These are phyloP conservation scores for Phaffomyces opuntiae DNA, from an alignment of 805 yeast genomes.

Conservation along the genomic window DNA sequence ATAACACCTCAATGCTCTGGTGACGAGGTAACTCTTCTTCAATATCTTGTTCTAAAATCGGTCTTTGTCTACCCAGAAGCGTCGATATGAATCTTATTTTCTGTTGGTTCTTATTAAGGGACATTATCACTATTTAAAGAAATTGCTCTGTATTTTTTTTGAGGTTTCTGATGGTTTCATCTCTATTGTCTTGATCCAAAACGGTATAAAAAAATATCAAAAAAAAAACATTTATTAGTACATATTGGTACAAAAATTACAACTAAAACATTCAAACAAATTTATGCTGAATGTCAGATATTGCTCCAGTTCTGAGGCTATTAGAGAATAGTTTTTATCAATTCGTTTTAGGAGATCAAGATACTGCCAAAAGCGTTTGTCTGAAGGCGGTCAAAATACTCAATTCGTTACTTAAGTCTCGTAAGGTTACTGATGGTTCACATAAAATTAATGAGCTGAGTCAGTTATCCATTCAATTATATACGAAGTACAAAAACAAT, in stretches of 20 bases:
- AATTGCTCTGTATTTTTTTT: not conserved
- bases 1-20: conserved; percentile 10
- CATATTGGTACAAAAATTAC: not conserved
- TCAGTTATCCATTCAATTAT: conserved; percentile 3
- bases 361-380: not conserved
- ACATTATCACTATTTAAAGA: not conserved
- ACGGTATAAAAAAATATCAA: not conserved
- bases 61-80: conserved; percentile 11
- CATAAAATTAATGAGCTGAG: conserved; percentile 1
- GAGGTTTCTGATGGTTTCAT: not conserved
- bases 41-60: not conserved
- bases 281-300: not conserved
- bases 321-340: not conserved
- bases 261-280: not conserved
- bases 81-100: conserved; percentile 1
- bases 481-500: conserved; percentile 3
- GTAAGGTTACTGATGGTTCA: not conserved
- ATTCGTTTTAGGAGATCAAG: not conserved
- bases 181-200: conserved; percentile 2
- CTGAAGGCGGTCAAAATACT: conserved; percentile 1
- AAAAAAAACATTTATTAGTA: not conserved
- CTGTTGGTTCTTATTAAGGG: not conserved
- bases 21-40: not conserved
- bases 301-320: not conserved
- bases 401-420: not conserved